Percentiles rank a stretch among this genome's conserved stretches.
Evolutionary conservation across 306 rosid genomes (phyloP).

Genomic region (Corylus americana): DNA sequence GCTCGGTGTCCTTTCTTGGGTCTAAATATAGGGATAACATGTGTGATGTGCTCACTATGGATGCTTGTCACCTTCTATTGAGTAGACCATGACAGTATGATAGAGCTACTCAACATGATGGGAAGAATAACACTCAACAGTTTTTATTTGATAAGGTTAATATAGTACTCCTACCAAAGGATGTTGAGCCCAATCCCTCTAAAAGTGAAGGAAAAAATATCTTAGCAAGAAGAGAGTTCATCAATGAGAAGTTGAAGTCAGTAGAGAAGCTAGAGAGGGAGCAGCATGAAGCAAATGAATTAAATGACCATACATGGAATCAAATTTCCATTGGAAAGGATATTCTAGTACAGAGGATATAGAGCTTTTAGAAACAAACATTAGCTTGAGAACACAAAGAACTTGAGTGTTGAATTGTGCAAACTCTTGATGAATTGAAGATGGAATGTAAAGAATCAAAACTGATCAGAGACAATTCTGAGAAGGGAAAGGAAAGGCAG

Average conservation of each 20-base stretch:
- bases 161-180: not conserved
- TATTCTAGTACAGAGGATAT: constrained; percentile 45
- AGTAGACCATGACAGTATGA: not conserved
- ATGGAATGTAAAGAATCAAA: constrained; percentile 53
- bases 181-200: not conserved
- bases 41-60: not conserved
- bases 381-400: constrained; percentile 53
- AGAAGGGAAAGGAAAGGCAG: constrained; percentile 4
- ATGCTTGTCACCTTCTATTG: not conserved
- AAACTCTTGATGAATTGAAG: constrained; percentile 58
- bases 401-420: constrained; percentile 56
- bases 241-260: constrained; percentile 9
- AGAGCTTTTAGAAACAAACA: constrained; percentile 61
- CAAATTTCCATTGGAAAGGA: constrained; percentile 45
- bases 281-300: constrained; percentile 46
- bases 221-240: not conserved
- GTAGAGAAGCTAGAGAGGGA: constrained; percentile 49
- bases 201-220: not conserved
- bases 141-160: not conserved
- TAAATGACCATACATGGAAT: constrained; percentile 49
- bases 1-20: not conserved
- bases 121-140: not conserved
- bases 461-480: constrained; percentile 45
- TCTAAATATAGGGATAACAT: no score
- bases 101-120: not conserved